Conservation (phyloP, 177 flowering plant species). For the Vitis hybrid region DNA sequence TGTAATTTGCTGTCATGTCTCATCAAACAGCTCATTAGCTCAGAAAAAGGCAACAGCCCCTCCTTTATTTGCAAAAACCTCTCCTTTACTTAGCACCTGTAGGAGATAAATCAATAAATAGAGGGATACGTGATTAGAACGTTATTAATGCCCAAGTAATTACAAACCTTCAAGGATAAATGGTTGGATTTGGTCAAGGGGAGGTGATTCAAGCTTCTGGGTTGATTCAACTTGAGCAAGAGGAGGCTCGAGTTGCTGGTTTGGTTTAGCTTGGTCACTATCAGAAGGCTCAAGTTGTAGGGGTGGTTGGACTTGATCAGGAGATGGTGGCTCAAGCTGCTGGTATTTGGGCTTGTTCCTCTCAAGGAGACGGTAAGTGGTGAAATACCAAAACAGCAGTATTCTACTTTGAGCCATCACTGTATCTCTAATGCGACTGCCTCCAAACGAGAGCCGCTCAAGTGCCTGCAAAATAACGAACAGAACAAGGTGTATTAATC, state of each 20-base stretch:
- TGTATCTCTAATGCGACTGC: constrained; percentile 66
- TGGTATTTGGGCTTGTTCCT: constrained; percentile 89
- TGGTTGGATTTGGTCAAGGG: constrained; percentile 46
- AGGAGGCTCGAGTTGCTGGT: constrained; percentile 25
- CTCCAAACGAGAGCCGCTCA: constrained; percentile 84
- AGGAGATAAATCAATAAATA: constrained; percentile 45
- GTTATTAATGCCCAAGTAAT: constrained; percentile 26
- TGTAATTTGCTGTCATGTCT: background rate
- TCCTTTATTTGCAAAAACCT: constrained; percentile 26
- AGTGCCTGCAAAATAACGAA: constrained; percentile 56
- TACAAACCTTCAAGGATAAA: constrained; percentile 77
- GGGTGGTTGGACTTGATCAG: constrained; percentile 23
- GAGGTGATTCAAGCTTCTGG: constrained; percentile 35
- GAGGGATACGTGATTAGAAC: constrained; percentile 22
- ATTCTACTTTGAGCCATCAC: constrained; percentile 82
- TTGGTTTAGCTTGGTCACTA: constrained; percentile 19
- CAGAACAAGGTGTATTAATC: background rate
- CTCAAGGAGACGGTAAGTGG: constrained; percentile 79
- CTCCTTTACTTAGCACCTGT: constrained; percentile 59
- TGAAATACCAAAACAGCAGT: constrained; percentile 79
- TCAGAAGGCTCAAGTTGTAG: constrained; percentile 30
- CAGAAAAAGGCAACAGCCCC: constrained; percentile 12
- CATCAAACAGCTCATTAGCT: constrained; percentile 15
- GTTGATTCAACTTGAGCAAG: constrained; percentile 28
- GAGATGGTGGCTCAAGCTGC: constrained; percentile 57